phyloP scores from a whole-genome alignment of 164 flowering plant species.

The Chimonanthus salicifolius region DNA sequence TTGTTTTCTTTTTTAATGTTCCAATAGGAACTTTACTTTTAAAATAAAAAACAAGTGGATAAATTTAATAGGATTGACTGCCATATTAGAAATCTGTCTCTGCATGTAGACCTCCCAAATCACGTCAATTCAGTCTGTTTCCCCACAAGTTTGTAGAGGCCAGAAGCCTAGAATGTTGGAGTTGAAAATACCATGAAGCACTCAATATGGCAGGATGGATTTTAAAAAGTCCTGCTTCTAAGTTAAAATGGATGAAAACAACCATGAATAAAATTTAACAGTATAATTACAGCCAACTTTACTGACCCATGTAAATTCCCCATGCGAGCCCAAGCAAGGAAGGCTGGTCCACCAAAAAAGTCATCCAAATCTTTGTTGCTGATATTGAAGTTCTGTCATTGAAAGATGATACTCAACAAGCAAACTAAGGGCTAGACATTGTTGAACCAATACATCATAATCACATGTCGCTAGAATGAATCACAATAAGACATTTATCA shows the following conservation, averaged over 20 bases:
- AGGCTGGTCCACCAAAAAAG: constrained; percentile 98
- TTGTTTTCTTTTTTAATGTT: neutral
- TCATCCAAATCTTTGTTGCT: constrained; percentile 55
- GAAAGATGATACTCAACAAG: constrained; percentile 7
- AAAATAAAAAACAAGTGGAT: no score
- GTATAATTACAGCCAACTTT: constrained; percentile 1
- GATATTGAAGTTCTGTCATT: constrained; percentile 59
- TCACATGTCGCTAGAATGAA: neutral
- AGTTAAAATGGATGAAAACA: neutral
- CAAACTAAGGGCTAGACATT: neutral
- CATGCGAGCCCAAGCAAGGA: constrained; percentile 99
- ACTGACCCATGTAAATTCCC: constrained; percentile 91
- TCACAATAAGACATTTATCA: neutral
- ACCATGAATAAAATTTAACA: neutral
- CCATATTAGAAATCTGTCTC: neutral
- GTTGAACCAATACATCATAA: neutral
- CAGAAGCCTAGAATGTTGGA: neutral
- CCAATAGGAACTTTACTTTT: no score
- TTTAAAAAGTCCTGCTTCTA: no score
- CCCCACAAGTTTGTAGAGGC: neutral
- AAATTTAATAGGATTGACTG: neutral
- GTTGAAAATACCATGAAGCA: neutral
- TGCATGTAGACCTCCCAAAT: neutral
- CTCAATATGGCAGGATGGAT: neutral
- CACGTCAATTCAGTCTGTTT: neutral